phyloP scores from a whole-genome alignment of 805 yeast species.

The Ascoidea asiatica region DNA sequence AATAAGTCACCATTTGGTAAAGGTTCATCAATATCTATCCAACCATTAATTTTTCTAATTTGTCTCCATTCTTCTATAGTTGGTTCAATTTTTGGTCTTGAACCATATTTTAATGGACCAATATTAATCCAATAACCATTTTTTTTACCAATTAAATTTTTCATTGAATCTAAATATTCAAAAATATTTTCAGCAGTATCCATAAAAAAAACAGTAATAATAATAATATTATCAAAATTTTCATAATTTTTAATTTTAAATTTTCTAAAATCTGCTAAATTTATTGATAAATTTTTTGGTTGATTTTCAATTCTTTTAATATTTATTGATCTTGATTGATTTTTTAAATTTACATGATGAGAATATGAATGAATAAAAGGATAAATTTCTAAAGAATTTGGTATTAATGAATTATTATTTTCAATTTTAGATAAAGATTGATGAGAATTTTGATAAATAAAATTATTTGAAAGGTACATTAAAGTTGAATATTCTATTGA shows the following conservation, averaged over 20 bases:
- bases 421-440: too few species aligned
- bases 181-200: constrained; percentile 87
- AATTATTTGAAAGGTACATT: constrained; percentile 61
- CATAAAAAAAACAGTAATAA: constrained; percentile 64
- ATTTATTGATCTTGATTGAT: constrained; percentile 36
- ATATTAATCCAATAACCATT: constrained; percentile 73
- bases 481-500: constrained; percentile 66
- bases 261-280: constrained; percentile 52
- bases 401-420: constrained; percentile 4
- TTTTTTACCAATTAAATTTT: constrained; percentile 25
- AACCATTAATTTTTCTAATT: constrained; percentile 47
- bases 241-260: constrained; percentile 23
- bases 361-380: constrained; percentile 60
- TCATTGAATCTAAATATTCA: constrained; percentile 58
- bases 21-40: constrained; percentile 34
- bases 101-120: constrained; percentile 90
- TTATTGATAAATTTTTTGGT: constrained; percentile 34
- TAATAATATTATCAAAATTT: constrained; percentile 31
- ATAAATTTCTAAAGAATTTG: constrained; percentile 15
- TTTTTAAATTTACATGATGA: constrained; percentile 33
- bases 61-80: constrained; percentile 51
- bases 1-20: constrained; percentile 20
- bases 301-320: constrained; percentile 17
- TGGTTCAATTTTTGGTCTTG: constrained; percentile 66
- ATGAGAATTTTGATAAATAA: constrained; percentile 25